Base-by-base conservation (phyloP, 1,139 yeast species). In the Protomyces pachydermus region DNA sequence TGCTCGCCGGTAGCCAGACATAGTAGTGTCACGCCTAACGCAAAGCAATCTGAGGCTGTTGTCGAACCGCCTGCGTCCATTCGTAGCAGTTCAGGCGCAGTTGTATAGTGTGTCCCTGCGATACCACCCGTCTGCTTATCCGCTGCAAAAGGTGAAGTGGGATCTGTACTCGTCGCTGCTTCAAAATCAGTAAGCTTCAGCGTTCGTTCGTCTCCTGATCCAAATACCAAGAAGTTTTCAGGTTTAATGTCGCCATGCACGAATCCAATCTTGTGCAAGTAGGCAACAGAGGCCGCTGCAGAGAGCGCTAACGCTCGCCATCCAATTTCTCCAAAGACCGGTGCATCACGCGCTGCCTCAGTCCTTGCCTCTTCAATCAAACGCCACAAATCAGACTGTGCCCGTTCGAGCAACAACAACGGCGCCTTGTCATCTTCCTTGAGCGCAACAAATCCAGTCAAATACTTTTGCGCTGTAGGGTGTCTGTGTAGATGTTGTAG, bases 231-330 rank as follows among this genome's bases (percentile, higher is more conserved):
- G 58, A 91, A 77, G 72, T 93, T 93, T 10, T 96, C 97, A 1
- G 98, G 97, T 74, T 93, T 93, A 68, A 93, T 91, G 74, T 93
- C 98, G 67, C 98, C 82, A 74, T 93, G 98, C 16, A 93, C 88
- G 55, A 93, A 88, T 1, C 97, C 97, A 73, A 89, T 96, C 67
- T 87, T 80, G 76, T 93, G 98, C 69, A 93, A 32, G 39, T 38
- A 48, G 12, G 56, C 56, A 9, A 58, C 52, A 3, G 51, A 50
- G 14, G 38, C 12, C 20, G 46, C 56, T 4, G 51, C 54, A 14
- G 38, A 18, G 10, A 14, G 20, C 14, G 62, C 62, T 32, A 52
- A 16, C 3, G 25, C 32, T 14, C 32, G 46, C 62, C 62, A 58
- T 9, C 18, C 20, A 12, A 18, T 16, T 14, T n/a, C 20, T 14